Conservation (phyloP, 1,139 yeast genomes). For the Geotrichum reessii region DNA sequence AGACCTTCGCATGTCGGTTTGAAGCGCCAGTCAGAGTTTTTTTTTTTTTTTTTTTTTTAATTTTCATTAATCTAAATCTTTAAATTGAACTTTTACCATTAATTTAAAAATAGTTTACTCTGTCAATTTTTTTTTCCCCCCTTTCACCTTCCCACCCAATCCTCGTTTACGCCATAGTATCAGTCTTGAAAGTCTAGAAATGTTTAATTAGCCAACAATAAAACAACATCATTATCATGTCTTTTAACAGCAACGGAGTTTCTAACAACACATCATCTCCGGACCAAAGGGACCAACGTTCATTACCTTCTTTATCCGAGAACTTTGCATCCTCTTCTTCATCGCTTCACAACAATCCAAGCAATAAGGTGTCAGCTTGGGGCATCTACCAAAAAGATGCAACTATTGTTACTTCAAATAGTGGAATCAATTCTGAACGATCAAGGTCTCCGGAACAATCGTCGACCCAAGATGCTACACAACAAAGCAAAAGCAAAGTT, state of each 20-base stretch:
- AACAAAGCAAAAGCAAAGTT: neutral
- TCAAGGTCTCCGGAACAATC: neutral
- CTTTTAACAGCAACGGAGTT: neutral
- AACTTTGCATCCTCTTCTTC: neutral
- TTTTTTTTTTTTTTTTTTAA: too few species aligned
- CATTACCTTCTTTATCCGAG: neutral
- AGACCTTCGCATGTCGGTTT: too few species aligned
- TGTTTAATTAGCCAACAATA: neutral
- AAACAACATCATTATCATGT: neutral
- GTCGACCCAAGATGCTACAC: neutral
- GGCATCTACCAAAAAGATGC: neutral
- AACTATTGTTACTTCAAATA: neutral
- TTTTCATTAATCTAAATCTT: too few species aligned
- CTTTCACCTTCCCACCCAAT: too few species aligned
- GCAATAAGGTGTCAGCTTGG: neutral
- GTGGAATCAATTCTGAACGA: neutral
- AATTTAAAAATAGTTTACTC: too few species aligned
- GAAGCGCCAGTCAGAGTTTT: too few species aligned
- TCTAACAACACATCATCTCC: neutral
- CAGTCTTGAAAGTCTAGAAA: neutral
- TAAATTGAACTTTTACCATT: too few species aligned
- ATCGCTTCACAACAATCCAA: neutral
- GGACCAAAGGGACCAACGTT: neutral
- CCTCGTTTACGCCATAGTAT: neutral
- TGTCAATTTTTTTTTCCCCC: too few species aligned